These are phyloP conservation scores for Kodamaea lidongshanica DNA, from an alignment of 805 yeast genomes.

Conservation along the genomic window DNA sequence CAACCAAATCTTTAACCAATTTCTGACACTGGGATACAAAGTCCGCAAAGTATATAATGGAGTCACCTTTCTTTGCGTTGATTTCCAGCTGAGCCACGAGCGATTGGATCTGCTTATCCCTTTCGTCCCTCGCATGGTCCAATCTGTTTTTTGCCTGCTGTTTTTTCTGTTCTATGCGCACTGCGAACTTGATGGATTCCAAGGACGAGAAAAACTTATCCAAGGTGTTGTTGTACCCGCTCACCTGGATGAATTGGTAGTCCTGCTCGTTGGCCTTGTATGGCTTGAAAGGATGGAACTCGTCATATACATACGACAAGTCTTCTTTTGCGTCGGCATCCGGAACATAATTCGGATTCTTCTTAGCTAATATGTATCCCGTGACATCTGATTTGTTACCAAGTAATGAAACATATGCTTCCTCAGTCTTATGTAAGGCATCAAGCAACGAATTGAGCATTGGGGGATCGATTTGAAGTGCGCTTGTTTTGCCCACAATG, in stretches of 20 bases:
- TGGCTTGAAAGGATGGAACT: constrained; percentile 66
- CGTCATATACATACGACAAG: constrained; percentile 50
- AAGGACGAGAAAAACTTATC: constrained; percentile 81
- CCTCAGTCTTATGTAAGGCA: constrained; percentile 45
- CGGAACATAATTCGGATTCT: constrained; percentile 46
- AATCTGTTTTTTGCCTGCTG: constrained; percentile 68
- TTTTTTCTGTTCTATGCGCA: constrained; percentile 71
- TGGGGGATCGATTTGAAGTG: constrained; percentile 23
- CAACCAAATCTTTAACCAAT: constrained; percentile 60
- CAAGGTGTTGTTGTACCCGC: constrained; percentile 74
- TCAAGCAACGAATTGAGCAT: constrained; percentile 28
- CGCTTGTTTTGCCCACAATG: constrained; percentile 40
- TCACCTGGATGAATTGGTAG: constrained; percentile 37
- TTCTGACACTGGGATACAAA: constrained; percentile 64
- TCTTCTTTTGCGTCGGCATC: constrained; percentile 31
- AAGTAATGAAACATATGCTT: constrained; percentile 34
- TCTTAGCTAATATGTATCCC: constrained; percentile 63
- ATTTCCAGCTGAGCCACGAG: constrained; percentile 55
- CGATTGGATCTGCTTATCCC: constrained; percentile 60
- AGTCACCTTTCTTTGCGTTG: constrained; percentile 64
- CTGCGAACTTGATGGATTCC: constrained; percentile 72
- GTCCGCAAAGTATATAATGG: constrained; percentile 63
- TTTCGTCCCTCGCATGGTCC: constrained; percentile 68
- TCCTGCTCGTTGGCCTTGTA: constrained; percentile 29
- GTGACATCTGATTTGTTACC: constrained; percentile 21